Evolutionary conservation across 495 filamentous ascomycete genomes (phyloP), one percentile per base, ranked within the genome.

Genomic region (Xylaria curta): DNA sequence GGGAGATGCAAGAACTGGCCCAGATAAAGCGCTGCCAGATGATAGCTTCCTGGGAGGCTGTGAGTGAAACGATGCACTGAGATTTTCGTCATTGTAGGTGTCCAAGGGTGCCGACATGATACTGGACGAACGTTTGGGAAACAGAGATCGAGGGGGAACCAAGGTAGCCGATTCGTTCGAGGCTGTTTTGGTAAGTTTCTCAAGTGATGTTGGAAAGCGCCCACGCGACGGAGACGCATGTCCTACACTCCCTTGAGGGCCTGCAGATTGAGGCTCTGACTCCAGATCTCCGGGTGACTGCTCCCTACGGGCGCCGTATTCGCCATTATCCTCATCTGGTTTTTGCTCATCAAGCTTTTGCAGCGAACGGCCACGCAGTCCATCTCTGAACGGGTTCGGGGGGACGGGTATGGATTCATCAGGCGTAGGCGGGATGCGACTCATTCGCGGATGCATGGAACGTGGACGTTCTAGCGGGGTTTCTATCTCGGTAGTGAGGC

Each of bases 381-480:
- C 64, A 31, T 82, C 79, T 36, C 77, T 28, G 47, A 79, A 83
- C 0, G 81, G 77, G 24, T 77, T 78, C 3, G 79, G 74, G 2
- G 82, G 82, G n/a, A 83, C n/a, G 3, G 82, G 83, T 33, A 82
- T 73, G 56, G 80, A 78, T 31, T 87, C 82, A 58, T 88, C 85
- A 21, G 85, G 86, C 0, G 86, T 84, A 19, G 87, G 82, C 17
- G 88, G 87, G 53, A 92, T 81, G 19, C 85, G 86, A 76, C 92
- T 93, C 79, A 95, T 86, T 21, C 89, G 87, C 51, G 92, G 92
- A 75, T 95, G 89, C 79, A 92, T 87, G 13, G 92, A 95, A 53
- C 88, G 84, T 1, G 92, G 92, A 62, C 92, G 88, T 71, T 86
- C 86, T 69, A 81, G 56, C 26, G 75, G 81, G 68, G 68, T 70